These are phyloP conservation scores for Plasmodium berghei DNA, from an alignment of 169 alveolate species.

Conservation along the genomic window DNA sequence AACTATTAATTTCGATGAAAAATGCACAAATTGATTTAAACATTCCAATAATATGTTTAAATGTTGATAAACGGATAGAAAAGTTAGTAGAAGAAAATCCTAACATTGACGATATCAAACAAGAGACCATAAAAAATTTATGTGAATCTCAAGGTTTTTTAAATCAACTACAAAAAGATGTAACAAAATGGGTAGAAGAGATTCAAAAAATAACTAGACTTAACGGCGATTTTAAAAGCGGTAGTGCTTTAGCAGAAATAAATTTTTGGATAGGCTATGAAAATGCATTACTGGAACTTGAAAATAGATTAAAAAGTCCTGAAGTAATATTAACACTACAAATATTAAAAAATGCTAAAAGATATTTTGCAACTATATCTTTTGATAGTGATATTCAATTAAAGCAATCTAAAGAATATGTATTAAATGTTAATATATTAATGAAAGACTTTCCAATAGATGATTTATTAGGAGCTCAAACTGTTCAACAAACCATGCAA, in stretches of 20 bases:
- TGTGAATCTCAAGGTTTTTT: constrained; percentile 77
- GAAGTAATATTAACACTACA: constrained; percentile 94
- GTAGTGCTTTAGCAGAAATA: constrained; percentile 88
- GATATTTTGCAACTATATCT: constrained; percentile 92
- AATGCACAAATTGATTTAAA: constrained; percentile 94
- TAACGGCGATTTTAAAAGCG: constrained; percentile 83
- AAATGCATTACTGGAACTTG: constrained; percentile 88
- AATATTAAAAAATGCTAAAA: constrained; percentile 91
- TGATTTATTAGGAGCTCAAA: constrained; percentile 93
- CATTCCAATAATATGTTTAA: constrained; percentile 92
- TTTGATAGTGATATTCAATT: constrained; percentile 96
- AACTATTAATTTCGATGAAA: constrained; percentile 92
- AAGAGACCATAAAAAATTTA: constrained; percentile 31
- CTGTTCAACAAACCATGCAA: constrained; percentile 89
- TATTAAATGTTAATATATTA: constrained; percentile 90
- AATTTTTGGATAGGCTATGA: constrained; percentile 92
- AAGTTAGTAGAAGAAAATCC: constrained; percentile 86
- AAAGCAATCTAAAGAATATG: constrained; percentile 92
- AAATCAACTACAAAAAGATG: constrained; percentile 83
- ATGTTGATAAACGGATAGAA: constrained; percentile 89
- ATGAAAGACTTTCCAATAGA: constrained; percentile 97
- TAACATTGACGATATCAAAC: constrained; percentile 67
- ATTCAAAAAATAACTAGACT: constrained; percentile 86
- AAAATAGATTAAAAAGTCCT: constrained; percentile 87
- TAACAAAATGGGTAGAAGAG: constrained; percentile 88